Evolutionary conservation across 1,284 basidiomycete genomes (phyloP), one percentile per base, ranked within the genome.

Genomic region (Apiotrichum domesticum): DNA sequence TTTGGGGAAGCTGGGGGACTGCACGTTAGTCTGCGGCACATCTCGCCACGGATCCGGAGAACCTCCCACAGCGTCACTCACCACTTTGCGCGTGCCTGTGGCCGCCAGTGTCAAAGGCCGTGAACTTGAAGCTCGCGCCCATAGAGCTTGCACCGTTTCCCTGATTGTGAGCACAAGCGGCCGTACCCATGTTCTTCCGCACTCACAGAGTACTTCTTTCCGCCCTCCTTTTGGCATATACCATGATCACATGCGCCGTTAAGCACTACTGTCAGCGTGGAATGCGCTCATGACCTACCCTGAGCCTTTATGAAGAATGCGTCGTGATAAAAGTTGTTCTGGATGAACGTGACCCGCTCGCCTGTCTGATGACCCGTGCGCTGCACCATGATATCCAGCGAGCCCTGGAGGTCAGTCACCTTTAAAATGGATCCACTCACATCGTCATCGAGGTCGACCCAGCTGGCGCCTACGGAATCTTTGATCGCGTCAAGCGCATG

Each of bases 281-380:
- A 6, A 3, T 45, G 13, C 37, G 1, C n/a, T 7, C n/a, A 11
- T 9, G 3, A 70, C 83, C 49, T 51, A 92, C 90, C 86, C 51
- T 95, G 88, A 1, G 93, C 90, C 73, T 98, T 98, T 57, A 98
- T 81, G 83, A 98, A 98, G 80, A 99, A 99, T 0, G 96, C 94
- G 67, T 99, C 96, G 70, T 94, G 93, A 71, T 96, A 98, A 69
- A 93, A 92, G 76, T 98, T 98, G 74, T 99, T 98, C 76, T 96
- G 92, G 43, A 98, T 80, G 66, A 99, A 97, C 1, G 85, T 76
- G 13, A 93, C 78, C 46, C 59, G 66, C 14, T 75, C 63, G 2
- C 73, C 76, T 5, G 59, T 59, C 56, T 85, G 84, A 10, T 79
- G 77, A 0, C 89, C 90, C 0, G 85, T 85, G 41, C 94, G 80